Evolutionary conservation across 805 yeast species (phyloP).

Genomic region (Blastobotrys robertii): DNA sequence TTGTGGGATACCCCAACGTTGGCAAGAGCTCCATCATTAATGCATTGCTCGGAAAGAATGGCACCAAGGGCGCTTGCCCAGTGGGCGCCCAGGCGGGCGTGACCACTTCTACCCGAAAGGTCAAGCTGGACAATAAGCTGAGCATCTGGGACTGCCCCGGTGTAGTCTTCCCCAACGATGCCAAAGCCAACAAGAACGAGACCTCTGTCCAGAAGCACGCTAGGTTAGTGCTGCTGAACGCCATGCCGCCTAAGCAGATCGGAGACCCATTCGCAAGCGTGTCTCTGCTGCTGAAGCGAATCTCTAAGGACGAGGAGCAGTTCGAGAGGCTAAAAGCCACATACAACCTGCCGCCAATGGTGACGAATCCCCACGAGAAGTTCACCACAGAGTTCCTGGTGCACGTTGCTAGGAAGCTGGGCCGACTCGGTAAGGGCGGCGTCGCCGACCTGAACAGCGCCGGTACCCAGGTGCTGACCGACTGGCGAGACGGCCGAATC

Average conservation of each 20-base stretch:
- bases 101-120: constrained; percentile 83
- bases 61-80: constrained; percentile 70
- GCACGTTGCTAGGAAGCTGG: constrained; percentile 86
- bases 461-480: constrained; percentile 71
- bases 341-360: constrained; percentile 74
- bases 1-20: constrained; percentile 94
- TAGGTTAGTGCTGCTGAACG: constrained; percentile 79
- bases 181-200: constrained; percentile 19
- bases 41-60: constrained; percentile 68
- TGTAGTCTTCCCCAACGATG: constrained; percentile 76
- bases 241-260: constrained; percentile 79
- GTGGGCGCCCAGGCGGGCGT: constrained; percentile 98
- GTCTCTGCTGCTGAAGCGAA: constrained; percentile 60
- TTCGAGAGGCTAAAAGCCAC: constrained; percentile 54
- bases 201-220: constrained; percentile 63
- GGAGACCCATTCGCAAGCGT: constrained; percentile 80
- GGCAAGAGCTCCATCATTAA: constrained; percentile 94
- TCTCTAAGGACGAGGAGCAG: constrained; percentile 62
- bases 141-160: constrained; percentile 94
- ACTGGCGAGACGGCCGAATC: constrained; percentile 96
- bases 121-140: constrained; percentile 82
- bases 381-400: constrained; percentile 80
- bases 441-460: constrained; percentile 83
- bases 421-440: constrained; percentile 89
- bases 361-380: constrained; percentile 60